Conservation (phyloP, 441 rosid genomes). For the Erodium trifolium region DNA sequence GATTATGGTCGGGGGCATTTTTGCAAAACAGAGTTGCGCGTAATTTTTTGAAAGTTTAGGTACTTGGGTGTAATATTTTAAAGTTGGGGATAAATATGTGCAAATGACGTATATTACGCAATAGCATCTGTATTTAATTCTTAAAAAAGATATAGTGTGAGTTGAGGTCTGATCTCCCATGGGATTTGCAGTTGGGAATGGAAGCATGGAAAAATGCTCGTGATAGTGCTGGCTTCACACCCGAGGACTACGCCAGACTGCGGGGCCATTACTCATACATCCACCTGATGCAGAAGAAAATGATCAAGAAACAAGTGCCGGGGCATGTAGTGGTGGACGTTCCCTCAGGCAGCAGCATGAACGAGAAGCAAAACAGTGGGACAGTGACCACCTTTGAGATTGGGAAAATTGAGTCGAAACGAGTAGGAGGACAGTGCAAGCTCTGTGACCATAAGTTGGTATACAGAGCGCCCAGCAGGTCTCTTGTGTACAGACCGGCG, state of each 20-base stretch:
- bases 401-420: slow-evolving; percentile 20
- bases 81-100: no score
- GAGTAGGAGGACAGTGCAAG: slow-evolving; percentile 36
- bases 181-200: slow-evolving; percentile 54
- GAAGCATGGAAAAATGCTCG: slow-evolving; percentile 74
- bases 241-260: slow-evolving; percentile 87
- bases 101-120: no score
- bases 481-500: slow-evolving; percentile 71
- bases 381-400: slow-evolving; percentile 37
- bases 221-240: slow-evolving; percentile 79
- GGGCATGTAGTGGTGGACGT: slow-evolving; percentile 45
- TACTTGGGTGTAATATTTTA: no score
- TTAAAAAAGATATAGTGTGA: no score
- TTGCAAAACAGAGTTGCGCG: no score
- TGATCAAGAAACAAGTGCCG: slow-evolving; percentile 32
- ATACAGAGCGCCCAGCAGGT: slow-evolving; percentile 36
- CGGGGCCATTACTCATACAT: slow-evolving; percentile 87
- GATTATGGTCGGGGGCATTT: no score
- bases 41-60: no score
- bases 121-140: no score
- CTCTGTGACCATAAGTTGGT: slow-evolving; percentile 51
- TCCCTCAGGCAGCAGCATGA: not conserved
- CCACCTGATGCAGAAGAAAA: slow-evolving; percentile 74
- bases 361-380: slow-evolving; percentile 32
- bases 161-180: no score